Conservation (phyloP, 345 rosid genomes). For the Cardamine resedifolia region DNA sequence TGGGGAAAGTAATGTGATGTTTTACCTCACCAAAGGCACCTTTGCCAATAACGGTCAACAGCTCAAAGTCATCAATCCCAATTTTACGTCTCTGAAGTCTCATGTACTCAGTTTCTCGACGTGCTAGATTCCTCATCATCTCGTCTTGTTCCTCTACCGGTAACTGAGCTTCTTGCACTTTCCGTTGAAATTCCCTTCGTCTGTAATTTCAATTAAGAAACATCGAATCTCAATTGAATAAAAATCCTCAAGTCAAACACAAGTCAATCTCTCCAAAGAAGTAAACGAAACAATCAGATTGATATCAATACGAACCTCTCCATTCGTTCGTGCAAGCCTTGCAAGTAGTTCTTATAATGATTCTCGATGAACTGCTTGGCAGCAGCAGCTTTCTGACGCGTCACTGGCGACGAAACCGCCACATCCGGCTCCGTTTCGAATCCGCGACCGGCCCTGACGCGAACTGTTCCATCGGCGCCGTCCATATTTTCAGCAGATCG, state of each 20-base stretch:
- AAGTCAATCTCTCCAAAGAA: constrained; percentile 20
- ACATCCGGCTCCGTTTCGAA: constrained; percentile 62
- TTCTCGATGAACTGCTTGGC: constrained; percentile 98
- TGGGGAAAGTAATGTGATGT: background rate
- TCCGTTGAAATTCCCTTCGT: constrained; percentile 75
- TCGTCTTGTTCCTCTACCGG: constrained; percentile 84
- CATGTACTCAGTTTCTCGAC: constrained; percentile 91
- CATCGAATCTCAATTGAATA: background rate
- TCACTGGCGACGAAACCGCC: constrained; percentile 91
- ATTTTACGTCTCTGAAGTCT: constrained; percentile 91
- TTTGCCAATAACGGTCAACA: constrained; percentile 81
- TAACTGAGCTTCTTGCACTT: constrained; percentile 82
- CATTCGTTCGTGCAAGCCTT: constrained; percentile 91
- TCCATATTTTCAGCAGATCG: constrained; percentile 48
- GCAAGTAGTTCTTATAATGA: constrained; percentile 88
- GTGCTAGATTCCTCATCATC: constrained; percentile 86
- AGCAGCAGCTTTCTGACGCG: constrained; percentile 95
- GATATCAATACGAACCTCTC: constrained; percentile 57
- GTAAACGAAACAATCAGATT: background rate
- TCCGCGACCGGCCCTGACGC: constrained; percentile 66
- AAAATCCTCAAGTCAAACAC: constrained; percentile 16
- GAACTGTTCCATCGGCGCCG: constrained; percentile 81
- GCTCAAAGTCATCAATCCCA: constrained; percentile 94
- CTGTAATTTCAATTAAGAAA: constrained; percentile 34
- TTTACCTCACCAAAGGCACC: constrained; percentile 99